Evolutionary conservation across 768 basidiomycete genomes (phyloP).

Genomic region (Serendipita sp.): DNA sequence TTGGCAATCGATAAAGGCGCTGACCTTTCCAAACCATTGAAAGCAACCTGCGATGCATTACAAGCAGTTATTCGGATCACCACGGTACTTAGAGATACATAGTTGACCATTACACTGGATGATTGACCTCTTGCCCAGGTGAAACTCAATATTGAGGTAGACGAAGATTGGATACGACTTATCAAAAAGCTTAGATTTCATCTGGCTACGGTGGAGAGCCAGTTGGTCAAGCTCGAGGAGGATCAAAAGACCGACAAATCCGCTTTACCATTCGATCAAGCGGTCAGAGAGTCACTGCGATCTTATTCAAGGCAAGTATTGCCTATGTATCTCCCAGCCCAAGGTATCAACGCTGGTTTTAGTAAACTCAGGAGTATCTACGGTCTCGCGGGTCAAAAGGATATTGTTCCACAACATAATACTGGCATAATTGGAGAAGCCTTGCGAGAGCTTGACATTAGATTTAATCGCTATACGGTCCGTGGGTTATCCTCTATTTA

Average conservation of each 20-base stretch:
- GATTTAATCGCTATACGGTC: neutral
- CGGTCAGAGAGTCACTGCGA: neutral
- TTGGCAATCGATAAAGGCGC: no score
- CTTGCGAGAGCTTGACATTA: neutral
- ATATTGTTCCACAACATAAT: neutral
- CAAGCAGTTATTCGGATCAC: no score
- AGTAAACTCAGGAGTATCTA: neutral
- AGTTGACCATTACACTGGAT: no score
- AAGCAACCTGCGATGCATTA: no score
- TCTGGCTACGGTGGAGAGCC: neutral
- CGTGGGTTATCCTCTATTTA: neutral
- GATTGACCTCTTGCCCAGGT: no score
- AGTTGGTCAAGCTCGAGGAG: neutral
- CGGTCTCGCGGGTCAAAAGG: neutral
- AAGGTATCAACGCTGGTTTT: neutral
- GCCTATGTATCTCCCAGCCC: neutral
- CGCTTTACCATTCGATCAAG: neutral
- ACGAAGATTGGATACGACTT: no score
- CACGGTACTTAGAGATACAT: no score
- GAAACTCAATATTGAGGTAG: no score
- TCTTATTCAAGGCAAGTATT: neutral
- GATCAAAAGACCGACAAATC: neutral
- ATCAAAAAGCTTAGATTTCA: neutral
- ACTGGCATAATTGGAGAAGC: neutral
- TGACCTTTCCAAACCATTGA: no score